Evolutionary conservation across 164 flowering plant genomes (phyloP).

Genomic region (Aristolochia californica): DNA sequence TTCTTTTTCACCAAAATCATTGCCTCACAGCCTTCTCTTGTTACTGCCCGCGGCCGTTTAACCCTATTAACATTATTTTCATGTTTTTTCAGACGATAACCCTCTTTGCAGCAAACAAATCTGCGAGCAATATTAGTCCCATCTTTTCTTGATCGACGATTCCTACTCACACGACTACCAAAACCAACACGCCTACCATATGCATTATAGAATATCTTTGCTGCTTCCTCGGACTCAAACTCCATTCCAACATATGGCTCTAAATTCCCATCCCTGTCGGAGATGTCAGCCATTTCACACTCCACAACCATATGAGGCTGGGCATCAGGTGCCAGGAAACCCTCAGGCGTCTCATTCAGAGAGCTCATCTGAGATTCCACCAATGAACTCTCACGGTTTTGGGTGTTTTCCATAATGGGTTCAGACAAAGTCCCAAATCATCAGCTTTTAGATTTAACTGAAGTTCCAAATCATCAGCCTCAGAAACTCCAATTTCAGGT

Average conservation of each 20-base stretch:
- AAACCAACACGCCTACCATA: slow-evolving; percentile 45
- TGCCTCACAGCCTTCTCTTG: slow-evolving; percentile 50
- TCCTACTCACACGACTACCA: slow-evolving; percentile 31
- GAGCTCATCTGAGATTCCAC: slow-evolving; percentile 22
- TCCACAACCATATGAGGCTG: slow-evolving; percentile 14
- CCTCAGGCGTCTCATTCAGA: slow-evolving; percentile 13
- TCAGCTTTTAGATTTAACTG: too few species aligned
- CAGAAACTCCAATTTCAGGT: too few species aligned
- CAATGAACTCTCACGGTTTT: slow-evolving; percentile 2
- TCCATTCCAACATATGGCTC: slow-evolving; percentile 49
- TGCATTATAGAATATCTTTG: slow-evolving; percentile 35
- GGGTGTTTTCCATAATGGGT: slow-evolving; percentile 1
- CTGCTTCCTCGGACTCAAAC: slow-evolving; percentile 45
- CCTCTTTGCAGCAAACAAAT: slow-evolving; percentile 12
- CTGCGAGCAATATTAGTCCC: slow-evolving; percentile 12
- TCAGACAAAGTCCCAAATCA: not conserved
- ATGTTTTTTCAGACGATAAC: slow-evolving; percentile 7
- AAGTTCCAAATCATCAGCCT: too few species aligned
- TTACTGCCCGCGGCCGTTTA: slow-evolving; percentile 8
- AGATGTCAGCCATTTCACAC: slow-evolving; percentile 5
- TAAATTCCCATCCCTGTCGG: slow-evolving; percentile 11
- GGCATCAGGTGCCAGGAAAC: slow-evolving; percentile 9
- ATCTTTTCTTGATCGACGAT: slow-evolving; percentile 24
- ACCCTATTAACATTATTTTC: slow-evolving; percentile 5
- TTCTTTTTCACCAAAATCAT: slow-evolving; percentile 48